phyloP scores from a whole-genome alignment of 225 moss, liverwort and hornwort genomes.

The Rhytidiadelphus loreus region DNA sequence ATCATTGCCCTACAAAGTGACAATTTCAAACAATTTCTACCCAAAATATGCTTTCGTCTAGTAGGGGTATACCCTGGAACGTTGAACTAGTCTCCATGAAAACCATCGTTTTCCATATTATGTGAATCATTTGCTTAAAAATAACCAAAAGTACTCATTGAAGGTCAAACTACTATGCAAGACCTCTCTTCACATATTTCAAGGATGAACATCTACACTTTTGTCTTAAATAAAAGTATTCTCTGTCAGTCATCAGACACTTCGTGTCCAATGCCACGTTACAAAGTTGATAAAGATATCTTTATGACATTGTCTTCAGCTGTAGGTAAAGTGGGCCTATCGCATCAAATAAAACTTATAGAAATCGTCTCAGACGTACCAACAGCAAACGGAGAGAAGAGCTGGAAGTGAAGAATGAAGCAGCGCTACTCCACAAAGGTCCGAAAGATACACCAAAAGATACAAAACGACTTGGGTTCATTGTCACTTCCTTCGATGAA shows the following conservation, averaged over 20 bases:
- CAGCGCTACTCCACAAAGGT: too few species aligned
- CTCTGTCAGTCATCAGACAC: neutral
- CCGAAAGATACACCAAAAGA: too few species aligned
- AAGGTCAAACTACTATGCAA: neutral
- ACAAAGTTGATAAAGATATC: neutral
- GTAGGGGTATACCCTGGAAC: rapidly evolving
- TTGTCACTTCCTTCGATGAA: neutral
- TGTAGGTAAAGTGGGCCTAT: too few species aligned
- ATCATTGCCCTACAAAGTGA: rapidly evolving
- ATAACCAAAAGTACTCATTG: neutral
- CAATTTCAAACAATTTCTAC: too few species aligned
- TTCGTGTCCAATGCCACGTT: neutral
- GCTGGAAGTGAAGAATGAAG: neutral
- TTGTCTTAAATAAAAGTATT: neutral
- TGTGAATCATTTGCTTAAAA: neutral
- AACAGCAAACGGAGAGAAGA: neutral
- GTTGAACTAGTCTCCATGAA: rapidly evolving
- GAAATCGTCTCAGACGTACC: too few species aligned
- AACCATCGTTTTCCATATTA: neutral
- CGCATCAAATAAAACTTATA: neutral
- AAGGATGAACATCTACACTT: neutral
- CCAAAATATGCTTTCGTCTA: rapidly evolving
- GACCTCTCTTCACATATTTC: too few species aligned
- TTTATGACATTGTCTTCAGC: too few species aligned
- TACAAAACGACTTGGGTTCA: too few species aligned